Evolutionary conservation across 345 rosid genomes (phyloP), one percentile per base, ranked within the genome.

Genomic region (Citrus sp.): DNA sequence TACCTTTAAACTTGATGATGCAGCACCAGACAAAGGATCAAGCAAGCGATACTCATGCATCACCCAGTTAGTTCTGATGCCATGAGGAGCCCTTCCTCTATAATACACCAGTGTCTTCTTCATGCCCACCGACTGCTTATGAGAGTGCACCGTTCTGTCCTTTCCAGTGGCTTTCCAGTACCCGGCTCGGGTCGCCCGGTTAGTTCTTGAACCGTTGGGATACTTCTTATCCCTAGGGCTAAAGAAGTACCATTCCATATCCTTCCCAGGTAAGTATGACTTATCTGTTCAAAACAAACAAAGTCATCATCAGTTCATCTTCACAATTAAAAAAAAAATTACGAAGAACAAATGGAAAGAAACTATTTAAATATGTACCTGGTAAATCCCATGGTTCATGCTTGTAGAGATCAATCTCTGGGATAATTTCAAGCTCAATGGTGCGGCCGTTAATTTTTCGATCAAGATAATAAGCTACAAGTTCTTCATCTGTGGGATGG

Each of bases 331-430:
- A 19, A 16, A 5, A 16, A 38, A 9, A 67, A 13, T n/a, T 24
- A n/a, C 22, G 18, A 2, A 34, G 37, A 54, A 9, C 51, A 28
- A 28, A 21, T 18, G 7, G 12, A 68, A 12, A 35, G 60, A 67
- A 8, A 24, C 32, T 28, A 28, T 9, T 42, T 9, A 22, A 22
- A 12, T 30, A 32, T 5, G 34, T 82, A 92, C 96, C 96, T 82
- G 94, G 97, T 74, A 92, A 87, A 68, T 92, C 97, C 94, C 97
- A 92, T 21, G 97, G 97, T 77, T 92, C 97, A 18, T 90, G 89
- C 77, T 92, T 92, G 79, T 92, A 92, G 73, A 92, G 91, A 85
- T 92, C 97, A 77, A 92, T 88, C 77, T 92, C 92, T 0, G 97
- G 94, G 80, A 92, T 92, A 35, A 92, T 87, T 82, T 92, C 92